Conservation (phyloP, 208 protist species). For the Leishmania martiniquensis region DNA sequence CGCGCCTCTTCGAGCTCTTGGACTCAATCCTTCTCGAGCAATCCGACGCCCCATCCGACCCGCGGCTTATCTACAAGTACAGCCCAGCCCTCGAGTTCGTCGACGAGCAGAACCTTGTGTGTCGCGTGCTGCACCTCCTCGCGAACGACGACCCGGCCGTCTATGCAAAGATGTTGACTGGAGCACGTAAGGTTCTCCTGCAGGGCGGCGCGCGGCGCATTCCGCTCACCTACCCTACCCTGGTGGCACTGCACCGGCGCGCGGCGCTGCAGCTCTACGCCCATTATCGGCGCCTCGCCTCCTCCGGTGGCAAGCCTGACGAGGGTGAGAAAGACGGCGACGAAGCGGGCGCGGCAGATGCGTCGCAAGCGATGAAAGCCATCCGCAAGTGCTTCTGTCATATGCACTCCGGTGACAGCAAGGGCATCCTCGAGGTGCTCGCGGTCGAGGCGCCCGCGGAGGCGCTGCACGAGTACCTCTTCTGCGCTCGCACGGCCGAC, state of each 20-base stretch:
- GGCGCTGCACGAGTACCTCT: slow-evolving; percentile 89
- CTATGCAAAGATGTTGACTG: slow-evolving; percentile 91
- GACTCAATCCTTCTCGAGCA: slow-evolving; percentile 83
- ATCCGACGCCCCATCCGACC: slow-evolving; percentile 44
- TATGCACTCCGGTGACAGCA: slow-evolving; percentile 74
- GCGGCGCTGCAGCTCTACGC: slow-evolving; percentile 59
- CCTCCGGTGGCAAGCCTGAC: not conserved
- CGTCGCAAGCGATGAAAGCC: slow-evolving; percentile 11
- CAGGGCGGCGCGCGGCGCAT: slow-evolving; percentile 89
- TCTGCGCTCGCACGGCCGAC: slow-evolving; percentile 82
- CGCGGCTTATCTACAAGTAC: slow-evolving; percentile 41
- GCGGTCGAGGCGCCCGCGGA: slow-evolving; percentile 42
- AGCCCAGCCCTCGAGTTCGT: slow-evolving; percentile 75
- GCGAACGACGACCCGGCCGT: slow-evolving; percentile 70
- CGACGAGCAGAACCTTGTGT: slow-evolving; percentile 94
- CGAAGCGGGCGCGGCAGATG: slow-evolving; percentile 3
- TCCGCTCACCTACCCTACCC: slow-evolving; percentile 80
- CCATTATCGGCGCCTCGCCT: slow-evolving; percentile 6
- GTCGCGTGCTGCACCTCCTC: slow-evolving; percentile 91
- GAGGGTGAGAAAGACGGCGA: slow-evolving; percentile 5
- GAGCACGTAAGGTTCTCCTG: slow-evolving; percentile 86
- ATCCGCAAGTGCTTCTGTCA: slow-evolving; percentile 50
- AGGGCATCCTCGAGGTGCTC: slow-evolving; percentile 76
- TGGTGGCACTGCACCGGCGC: slow-evolving; percentile 80
- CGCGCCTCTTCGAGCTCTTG: slow-evolving; percentile 84